These are phyloP conservation scores for Fusarium paranaense DNA, from an alignment of 2,329 filamentous ascomycete genomes.

Conservation along the genomic window DNA sequence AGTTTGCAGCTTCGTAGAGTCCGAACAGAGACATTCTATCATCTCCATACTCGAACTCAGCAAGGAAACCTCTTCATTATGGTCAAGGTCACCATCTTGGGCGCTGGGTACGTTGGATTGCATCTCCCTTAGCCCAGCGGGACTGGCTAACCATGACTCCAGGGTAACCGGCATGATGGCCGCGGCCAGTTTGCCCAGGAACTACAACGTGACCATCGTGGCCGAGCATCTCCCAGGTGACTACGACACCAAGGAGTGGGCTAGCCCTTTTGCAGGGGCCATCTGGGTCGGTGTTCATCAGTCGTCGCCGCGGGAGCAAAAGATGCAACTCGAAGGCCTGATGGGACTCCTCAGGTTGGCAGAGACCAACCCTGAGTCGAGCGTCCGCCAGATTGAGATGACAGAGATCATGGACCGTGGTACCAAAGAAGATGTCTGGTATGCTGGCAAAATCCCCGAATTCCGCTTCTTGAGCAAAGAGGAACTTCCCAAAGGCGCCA, in stretches of 20 bases:
- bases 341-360: constrained; percentile 45
- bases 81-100: not conserved
- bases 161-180: constrained; percentile 32
- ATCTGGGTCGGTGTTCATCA: constrained; percentile 7
- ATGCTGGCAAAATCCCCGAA: not conserved
- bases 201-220: constrained; percentile 13
- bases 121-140: too few relatives aligned
- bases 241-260: not conserved
- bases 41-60: not conserved
- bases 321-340: constrained; percentile 42
- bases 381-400: not conserved
- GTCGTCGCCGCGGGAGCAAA: constrained; percentile 5
- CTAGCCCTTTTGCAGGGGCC: not conserved
- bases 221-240: constrained; percentile 9
- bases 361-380: not conserved
- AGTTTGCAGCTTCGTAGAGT: not conserved
- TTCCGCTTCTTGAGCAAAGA: not conserved
- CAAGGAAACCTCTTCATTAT: not conserved
- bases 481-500: not conserved
- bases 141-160: too few relatives aligned
- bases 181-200: constrained; percentile 2
- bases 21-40: not conserved
- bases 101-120: not conserved
- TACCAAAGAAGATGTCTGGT: not conserved
- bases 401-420: not conserved